phyloP scores from a whole-genome alignment of 371 early-diverging fungal genomes.

The Paramicrosporidium saccamoebae region DNA sequence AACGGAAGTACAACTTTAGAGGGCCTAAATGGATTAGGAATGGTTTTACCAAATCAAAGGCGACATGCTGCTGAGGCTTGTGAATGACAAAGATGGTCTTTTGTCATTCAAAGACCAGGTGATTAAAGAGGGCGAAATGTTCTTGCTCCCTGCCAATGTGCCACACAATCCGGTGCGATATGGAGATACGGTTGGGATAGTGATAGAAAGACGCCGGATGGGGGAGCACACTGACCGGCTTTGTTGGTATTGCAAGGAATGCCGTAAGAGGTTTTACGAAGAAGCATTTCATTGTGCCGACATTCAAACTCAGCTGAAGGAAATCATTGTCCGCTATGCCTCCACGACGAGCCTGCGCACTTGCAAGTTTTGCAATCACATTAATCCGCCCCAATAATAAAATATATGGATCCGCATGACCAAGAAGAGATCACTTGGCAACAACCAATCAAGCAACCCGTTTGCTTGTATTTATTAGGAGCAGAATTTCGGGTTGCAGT shows the following conservation, averaged over 20 bases:
- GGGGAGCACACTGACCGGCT: constrained; percentile 32
- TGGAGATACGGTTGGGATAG: constrained; percentile 66
- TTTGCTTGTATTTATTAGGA: too few species aligned
- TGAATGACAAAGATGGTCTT: constrained; percentile 20
- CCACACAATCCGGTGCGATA: constrained; percentile 83
- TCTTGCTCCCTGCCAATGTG: constrained; percentile 49
- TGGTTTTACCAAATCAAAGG: constrained; percentile 87
- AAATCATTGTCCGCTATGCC: constrained; percentile 50
- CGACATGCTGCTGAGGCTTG: constrained; percentile 46
- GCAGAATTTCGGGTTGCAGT: too few species aligned
- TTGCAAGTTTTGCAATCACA: constrained; percentile 32
- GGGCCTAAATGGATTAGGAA: constrained; percentile 16
- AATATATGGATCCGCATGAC: too few species aligned
- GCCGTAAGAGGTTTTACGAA: constrained; percentile 43
- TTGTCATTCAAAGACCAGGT: constrained; percentile 30
- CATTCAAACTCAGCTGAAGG: constrained; percentile 58
- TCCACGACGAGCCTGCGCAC: constrained; percentile 17
- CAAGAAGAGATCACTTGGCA: too few species aligned
- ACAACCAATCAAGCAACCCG: too few species aligned
- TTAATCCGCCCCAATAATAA: constrained; percentile 22
- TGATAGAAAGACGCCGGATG: constrained; percentile 50
- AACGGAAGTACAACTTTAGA: constrained; percentile 27
- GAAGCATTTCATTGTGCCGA: constrained; percentile 57
- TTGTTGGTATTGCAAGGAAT: constrained; percentile 76
- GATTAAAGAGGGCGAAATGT: constrained; percentile 74